Conservation (phyloP, 2,329 filamentous ascomycete genomes). For the Microdochium trichocladiopsis region DNA sequence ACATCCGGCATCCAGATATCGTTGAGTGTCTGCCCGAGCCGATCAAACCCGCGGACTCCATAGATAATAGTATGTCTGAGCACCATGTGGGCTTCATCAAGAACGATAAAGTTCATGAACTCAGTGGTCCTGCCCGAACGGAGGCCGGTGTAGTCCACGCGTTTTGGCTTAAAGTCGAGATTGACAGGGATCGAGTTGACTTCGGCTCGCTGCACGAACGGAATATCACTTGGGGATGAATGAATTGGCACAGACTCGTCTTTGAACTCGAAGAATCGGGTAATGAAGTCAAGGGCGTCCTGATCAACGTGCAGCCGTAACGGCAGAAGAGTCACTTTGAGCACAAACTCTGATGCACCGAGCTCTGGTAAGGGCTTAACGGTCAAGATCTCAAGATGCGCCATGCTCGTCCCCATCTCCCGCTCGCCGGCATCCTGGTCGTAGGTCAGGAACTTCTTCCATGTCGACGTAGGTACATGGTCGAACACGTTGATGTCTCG, state of each 20-base stretch:
- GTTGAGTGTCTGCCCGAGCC: conserved; percentile 82
- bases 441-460: conserved; percentile 97
- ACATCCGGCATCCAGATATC: conserved; percentile 97
- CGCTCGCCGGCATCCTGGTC: conserved; percentile 81
- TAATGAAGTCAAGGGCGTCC: conserved; percentile 94
- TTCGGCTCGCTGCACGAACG: conserved; percentile 86
- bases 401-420: conserved; percentile 82
- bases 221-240: conserved; percentile 60
- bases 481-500: conserved; percentile 86
- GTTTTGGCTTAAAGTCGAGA: conserved; percentile 93
- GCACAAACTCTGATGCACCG: conserved; percentile 81
- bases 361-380: conserved; percentile 80
- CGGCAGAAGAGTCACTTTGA: conserved; percentile 73
- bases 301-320: conserved; percentile 92
- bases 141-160: conserved; percentile 90
- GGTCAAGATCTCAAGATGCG: conserved; percentile 80
- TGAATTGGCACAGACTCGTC: conserved; percentile 55
- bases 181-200: conserved; percentile 77
- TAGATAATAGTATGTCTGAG: conserved; percentile 89
- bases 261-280: conserved; percentile 96
- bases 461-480: conserved; percentile 89
- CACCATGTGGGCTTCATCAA: conserved; percentile 82
- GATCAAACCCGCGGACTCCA: conserved; percentile 84
- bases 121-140: conserved; percentile 92
- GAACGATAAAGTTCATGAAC: conserved; percentile 96